Percentiles rank a stretch among this genome's conserved stretches.
Evolutionary conservation across 441 rosid genomes (phyloP).

Genomic region (Biscutella laevigata): DNA sequence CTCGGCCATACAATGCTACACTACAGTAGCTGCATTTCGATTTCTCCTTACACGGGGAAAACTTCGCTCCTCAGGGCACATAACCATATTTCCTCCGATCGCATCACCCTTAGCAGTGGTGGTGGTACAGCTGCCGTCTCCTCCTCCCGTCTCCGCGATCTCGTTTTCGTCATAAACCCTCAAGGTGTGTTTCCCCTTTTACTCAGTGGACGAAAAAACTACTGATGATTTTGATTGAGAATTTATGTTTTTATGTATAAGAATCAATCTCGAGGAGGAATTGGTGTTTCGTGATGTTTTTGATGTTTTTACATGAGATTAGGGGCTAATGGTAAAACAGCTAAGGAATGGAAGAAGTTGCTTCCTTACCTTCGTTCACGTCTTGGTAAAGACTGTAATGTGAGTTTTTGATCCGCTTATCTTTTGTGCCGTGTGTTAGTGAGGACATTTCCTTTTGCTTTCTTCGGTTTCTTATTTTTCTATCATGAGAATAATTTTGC

Average conservation of each 20-base stretch:
- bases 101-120: conserved; percentile 27
- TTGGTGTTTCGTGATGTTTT: not conserved
- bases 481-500: not conserved
- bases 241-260: conserved; percentile 3
- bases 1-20: conserved; percentile 23
- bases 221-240: not conserved
- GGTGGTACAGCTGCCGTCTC: conserved; percentile 8
- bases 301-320: conserved; percentile 9
- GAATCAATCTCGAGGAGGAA: not conserved
- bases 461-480: not conserved
- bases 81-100: conserved; percentile 33
- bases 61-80: conserved; percentile 30
- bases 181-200: conserved; percentile 40
- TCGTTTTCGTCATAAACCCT: conserved; percentile 89
- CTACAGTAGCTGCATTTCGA: not conserved
- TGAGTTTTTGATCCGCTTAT: conserved; percentile 31
- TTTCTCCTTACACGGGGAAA: conserved; percentile 28
- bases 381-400: conserved; percentile 62
- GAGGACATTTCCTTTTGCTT: not conserved
- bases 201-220: not conserved
- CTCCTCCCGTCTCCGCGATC: conserved; percentile 66
- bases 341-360: conserved; percentile 82
- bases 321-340: conserved; percentile 95
- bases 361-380: conserved; percentile 78
- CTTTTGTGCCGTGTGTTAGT: conserved; percentile 1